Percentiles rank a stretch among this genome's conserved stretches.
phyloP scores from a whole-genome alignment of 148 eudicot species.

The Agrostemma githago region DNA sequence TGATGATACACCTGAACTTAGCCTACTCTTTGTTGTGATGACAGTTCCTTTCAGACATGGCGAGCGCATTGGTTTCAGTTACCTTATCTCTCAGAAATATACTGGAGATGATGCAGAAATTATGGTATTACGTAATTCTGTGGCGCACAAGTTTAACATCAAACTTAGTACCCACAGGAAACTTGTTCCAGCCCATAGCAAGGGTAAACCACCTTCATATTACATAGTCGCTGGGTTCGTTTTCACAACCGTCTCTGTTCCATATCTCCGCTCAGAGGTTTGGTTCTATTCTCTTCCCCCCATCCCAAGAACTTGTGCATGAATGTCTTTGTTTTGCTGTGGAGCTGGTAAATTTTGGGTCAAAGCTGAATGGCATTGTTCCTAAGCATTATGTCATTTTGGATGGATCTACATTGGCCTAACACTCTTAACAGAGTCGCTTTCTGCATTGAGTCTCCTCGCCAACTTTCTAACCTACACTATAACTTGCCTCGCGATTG shows the following conservation, averaged over 20 bases:
- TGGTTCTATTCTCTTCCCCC: conserved; percentile 12
- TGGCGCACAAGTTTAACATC: conserved; percentile 43
- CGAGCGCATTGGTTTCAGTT: conserved; percentile 94
- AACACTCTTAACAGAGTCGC: background rate
- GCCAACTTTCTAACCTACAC: background rate
- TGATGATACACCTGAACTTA: background rate
- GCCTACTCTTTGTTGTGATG: background rate
- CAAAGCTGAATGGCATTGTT: background rate
- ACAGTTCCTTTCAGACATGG: conserved; percentile 96
- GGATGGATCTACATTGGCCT: background rate
- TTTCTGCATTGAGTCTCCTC: background rate
- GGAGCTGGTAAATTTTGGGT: background rate
- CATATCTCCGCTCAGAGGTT: conserved; percentile 94
- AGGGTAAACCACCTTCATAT: conserved; percentile 84
- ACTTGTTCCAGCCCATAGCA: conserved; percentile 80
- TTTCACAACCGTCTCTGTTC: conserved; percentile 80
- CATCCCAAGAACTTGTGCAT: background rate
- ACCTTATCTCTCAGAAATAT: conserved; percentile 82
- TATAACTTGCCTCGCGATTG: no score
- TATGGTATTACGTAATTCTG: conserved; percentile 64
- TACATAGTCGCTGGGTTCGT: conserved; percentile 89
- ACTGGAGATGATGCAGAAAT: conserved; percentile 76
- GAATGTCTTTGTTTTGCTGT: background rate
- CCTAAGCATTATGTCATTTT: background rate
- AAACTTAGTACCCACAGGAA: conserved; percentile 57